Percentiles rank a stretch among this genome's conserved stretches.
phyloP scores from a whole-genome alignment of 495 filamentous ascomycete genomes.

The Astrothelium macrocarpum region DNA sequence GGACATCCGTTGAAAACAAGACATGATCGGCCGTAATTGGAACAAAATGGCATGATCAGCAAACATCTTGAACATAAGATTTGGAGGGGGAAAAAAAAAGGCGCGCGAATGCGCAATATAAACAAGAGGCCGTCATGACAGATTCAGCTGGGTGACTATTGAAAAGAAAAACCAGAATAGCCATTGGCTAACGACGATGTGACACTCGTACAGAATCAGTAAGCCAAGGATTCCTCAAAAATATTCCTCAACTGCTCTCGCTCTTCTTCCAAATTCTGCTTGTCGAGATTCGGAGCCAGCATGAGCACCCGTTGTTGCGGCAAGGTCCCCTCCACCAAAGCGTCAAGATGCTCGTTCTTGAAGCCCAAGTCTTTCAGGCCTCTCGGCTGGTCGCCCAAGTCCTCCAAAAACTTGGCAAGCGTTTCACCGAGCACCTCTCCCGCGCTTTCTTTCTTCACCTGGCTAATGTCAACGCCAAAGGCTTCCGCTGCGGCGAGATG shows the following conservation, averaged over 20 bases:
- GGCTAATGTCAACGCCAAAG: slow-evolving; percentile 81
- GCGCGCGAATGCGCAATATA: too few species aligned
- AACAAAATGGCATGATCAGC: not conserved
- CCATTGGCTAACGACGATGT: not conserved
- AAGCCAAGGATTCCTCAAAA: slow-evolving; percentile 59
- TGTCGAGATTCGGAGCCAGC: slow-evolving; percentile 74
- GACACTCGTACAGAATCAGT: slow-evolving; percentile 27
- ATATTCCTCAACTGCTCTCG: slow-evolving; percentile 55
- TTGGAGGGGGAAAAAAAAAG: too few species aligned
- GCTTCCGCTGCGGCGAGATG: slow-evolving; percentile 81
- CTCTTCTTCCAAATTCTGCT: slow-evolving; percentile 51
- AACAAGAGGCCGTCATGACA: too few species aligned
- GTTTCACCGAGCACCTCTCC: slow-evolving; percentile 81
- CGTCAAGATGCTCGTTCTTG: slow-evolving; percentile 58
- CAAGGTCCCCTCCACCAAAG: slow-evolving; percentile 83
- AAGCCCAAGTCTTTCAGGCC: slow-evolving; percentile 83
- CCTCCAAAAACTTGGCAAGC: slow-evolving; percentile 63
- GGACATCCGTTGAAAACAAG: not conserved
- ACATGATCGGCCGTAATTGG: too few species aligned
- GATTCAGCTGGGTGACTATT: not conserved
- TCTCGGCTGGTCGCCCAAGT: slow-evolving; percentile 80
- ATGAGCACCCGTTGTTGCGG: slow-evolving; percentile 84
- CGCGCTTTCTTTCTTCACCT: slow-evolving; percentile 76
- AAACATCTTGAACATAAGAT: too few species aligned
- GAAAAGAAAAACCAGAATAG: not conserved